Percentiles rank a stretch among this genome's conserved stretches.
Evolutionary conservation across 495 filamentous ascomycete genomes (phyloP).

Genomic region (Podospora appendiculata): DNA sequence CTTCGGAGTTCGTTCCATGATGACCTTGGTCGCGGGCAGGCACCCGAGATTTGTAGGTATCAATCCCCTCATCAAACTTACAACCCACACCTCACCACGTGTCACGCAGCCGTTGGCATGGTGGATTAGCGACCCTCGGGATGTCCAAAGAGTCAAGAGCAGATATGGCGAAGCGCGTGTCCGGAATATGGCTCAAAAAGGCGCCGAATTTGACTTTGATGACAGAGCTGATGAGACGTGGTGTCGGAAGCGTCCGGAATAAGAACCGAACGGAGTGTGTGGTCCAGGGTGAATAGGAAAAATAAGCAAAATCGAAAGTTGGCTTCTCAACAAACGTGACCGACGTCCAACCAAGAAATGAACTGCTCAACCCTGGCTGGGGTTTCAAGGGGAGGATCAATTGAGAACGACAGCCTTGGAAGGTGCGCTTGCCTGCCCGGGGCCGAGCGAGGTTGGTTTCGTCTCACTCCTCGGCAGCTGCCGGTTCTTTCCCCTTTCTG

Average conservation of each 20-base stretch:
- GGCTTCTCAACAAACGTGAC: neutral
- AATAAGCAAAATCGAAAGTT: neutral
- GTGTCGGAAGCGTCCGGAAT: too few species aligned
- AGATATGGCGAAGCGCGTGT: neutral
- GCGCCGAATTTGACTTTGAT: too few species aligned
- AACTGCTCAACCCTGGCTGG: neutral
- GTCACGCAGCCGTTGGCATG: conserved; percentile 23
- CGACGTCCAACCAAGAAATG: neutral
- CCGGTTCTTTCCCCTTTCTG: neutral
- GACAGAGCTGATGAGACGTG: too few species aligned
- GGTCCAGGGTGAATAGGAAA: neutral
- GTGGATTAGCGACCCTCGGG: neutral
- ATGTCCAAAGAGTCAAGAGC: neutral
- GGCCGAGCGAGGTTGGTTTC: too few species aligned
- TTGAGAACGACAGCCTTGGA: neutral
- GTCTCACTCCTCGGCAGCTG: neutral
- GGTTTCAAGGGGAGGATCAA: neutral
- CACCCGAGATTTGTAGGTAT: neutral
- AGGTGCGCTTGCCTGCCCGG: neutral
- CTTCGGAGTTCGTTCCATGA: too few species aligned
- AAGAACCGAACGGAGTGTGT: too few species aligned
- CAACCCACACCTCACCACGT: conserved; percentile 18
- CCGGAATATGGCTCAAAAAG: neutral
- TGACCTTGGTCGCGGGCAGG: too few species aligned
- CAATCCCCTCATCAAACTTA: conserved; percentile 1